Evolutionary conservation across 768 basidiomycete genomes (phyloP).

Genomic region (Tulasnella sp.): DNA sequence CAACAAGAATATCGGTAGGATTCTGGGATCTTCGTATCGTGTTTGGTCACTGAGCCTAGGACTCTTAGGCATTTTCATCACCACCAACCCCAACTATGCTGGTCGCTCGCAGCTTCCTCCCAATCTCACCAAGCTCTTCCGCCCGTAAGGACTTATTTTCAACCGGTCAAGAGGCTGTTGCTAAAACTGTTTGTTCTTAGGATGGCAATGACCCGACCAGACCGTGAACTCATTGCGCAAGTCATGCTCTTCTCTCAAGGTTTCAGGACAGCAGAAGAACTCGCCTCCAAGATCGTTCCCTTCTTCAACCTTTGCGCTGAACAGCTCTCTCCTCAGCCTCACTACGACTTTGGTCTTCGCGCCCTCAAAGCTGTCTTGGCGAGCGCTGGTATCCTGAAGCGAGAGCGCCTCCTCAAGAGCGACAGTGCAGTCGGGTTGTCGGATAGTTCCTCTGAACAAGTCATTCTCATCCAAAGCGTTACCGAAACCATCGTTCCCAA

Average conservation of each 20-base stretch:
- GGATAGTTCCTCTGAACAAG: slow-evolving; percentile 79
- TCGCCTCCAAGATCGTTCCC: slow-evolving; percentile 98
- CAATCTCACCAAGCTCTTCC: slow-evolving; percentile 87
- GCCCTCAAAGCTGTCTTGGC: slow-evolving; percentile 95
- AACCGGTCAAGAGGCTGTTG: background rate
- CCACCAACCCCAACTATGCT: slow-evolving; percentile 98
- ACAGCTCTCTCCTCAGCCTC: slow-evolving; percentile 92
- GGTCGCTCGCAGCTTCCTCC: slow-evolving; percentile 89
- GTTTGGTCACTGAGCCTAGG: background rate
- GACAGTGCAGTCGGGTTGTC: slow-evolving; percentile 47
- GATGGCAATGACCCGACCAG: slow-evolving; percentile 99
- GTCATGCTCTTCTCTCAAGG: slow-evolving; percentile 99
- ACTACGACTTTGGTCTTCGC: slow-evolving; percentile 98
- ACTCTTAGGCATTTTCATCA: slow-evolving; percentile 86
- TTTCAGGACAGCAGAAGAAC: slow-evolving; percentile 92
- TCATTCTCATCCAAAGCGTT: slow-evolving; percentile 96
- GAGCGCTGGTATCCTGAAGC: slow-evolving; percentile 96
- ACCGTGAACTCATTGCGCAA: slow-evolving; percentile 97
- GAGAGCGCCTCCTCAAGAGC: slow-evolving; percentile 65
- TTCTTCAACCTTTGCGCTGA: slow-evolving; percentile 99
- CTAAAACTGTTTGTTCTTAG: slow-evolving; percentile 43
- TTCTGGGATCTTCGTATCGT: background rate
- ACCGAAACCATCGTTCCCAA: slow-evolving; percentile 99
- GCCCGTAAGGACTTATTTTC: slow-evolving; percentile 59
- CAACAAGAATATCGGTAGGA: slow-evolving; percentile 83